Evolutionary conservation across 2,329 filamentous ascomycete genomes (phyloP).

Genomic region (Cordyceps fumosorosea): DNA sequence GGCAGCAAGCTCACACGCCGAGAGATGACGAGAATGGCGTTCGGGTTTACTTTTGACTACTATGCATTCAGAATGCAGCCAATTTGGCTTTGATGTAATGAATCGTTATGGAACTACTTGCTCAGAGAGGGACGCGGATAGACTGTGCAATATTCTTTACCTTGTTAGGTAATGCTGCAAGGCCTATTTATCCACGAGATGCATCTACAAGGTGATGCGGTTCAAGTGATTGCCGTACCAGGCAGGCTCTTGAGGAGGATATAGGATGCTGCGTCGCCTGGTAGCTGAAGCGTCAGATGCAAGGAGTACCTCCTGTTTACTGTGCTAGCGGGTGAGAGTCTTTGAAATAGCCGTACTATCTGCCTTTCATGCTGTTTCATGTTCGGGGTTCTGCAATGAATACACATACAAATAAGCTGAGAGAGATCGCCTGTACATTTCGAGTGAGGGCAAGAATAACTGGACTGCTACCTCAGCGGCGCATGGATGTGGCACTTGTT

Average conservation of each 20-base stretch:
- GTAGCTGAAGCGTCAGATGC: neutral
- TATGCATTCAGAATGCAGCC: conserved; percentile 5
- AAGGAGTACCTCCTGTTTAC: neutral
- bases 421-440: neutral
- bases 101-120: conserved; percentile 1
- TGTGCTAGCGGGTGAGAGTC: neutral
- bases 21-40: conserved; percentile 27
- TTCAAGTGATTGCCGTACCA: neutral
- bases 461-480: too few species aligned
- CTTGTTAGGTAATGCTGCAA: neutral
- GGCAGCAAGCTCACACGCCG: neutral
- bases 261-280: neutral
- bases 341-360: neutral
- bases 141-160: conserved; percentile 3
- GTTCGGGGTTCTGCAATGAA: neutral
- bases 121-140: neutral
- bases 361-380: neutral
- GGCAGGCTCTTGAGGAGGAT: neutral
- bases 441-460: neutral
- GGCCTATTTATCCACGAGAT: neutral
- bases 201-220: neutral
- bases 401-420: neutral
- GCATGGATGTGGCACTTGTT: too few species aligned
- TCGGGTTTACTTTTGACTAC: conserved; percentile 24
- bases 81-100: conserved; percentile 10